Percentiles rank a stretch among this genome's conserved stretches.
phyloP scores from a whole-genome alignment of 805 yeast genomes.

The Kuraishia ogatae region DNA sequence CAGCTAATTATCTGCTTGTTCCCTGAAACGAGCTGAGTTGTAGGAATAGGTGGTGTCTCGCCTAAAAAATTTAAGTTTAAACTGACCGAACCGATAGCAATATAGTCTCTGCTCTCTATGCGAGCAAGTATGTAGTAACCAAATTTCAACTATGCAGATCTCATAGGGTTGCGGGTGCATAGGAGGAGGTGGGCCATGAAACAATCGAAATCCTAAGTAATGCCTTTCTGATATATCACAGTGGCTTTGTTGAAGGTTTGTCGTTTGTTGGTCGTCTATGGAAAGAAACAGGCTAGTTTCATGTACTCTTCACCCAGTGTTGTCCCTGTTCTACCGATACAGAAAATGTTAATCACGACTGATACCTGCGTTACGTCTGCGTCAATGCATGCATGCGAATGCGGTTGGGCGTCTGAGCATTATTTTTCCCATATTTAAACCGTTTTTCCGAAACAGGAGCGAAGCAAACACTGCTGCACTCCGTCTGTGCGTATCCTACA shows the following conservation, averaged over 20 bases:
- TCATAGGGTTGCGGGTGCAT: too few species aligned
- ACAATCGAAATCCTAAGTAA: too few species aligned
- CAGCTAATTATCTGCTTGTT: too few species aligned
- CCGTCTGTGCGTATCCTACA: not conserved
- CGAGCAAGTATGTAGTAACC: not conserved
- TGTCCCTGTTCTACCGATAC: not conserved
- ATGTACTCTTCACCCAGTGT: not conserved
- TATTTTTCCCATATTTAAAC: not conserved
- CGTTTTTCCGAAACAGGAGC: not conserved
- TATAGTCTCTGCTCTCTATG: not conserved
- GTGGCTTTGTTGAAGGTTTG: not conserved
- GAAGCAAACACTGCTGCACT: not conserved
- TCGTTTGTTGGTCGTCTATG: not conserved
- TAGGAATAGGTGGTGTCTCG: too few species aligned
- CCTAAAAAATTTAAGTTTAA: too few species aligned
- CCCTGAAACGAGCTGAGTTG: too few species aligned
- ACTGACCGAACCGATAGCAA: too few species aligned
- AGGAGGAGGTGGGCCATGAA: too few species aligned
- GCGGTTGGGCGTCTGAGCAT: not conserved
- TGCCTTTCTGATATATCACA: too few species aligned
- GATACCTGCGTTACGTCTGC: not conserved
- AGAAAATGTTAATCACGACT: not conserved
- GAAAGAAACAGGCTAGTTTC: not conserved
- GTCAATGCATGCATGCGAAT: not conserved
- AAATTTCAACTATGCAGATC: not conserved